phyloP scores from a whole-genome alignment of 305 asterid species.

The Euphrasia arctica region DNA sequence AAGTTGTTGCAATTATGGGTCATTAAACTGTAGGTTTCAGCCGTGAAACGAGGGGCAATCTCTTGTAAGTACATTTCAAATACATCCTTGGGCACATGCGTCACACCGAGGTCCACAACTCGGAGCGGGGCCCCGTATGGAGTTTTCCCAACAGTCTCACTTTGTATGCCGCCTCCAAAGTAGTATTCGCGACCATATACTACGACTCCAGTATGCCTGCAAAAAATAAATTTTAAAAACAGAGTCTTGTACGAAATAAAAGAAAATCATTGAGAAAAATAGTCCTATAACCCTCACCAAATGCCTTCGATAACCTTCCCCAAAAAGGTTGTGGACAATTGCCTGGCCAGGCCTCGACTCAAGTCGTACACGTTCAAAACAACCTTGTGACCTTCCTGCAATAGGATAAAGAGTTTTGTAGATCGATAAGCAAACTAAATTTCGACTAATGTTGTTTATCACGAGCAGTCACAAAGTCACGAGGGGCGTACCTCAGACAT shows the following conservation, averaged over 20 bases:
- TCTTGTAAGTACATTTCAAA: conserved; percentile 79
- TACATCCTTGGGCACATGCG: conserved; percentile 89
- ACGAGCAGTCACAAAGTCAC: background rate
- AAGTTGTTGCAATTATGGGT: conserved; percentile 93
- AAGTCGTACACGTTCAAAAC: conserved; percentile 79
- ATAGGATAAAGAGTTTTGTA: conserved; percentile 3
- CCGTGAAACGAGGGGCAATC: conserved; percentile 80
- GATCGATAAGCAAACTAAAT: background rate
- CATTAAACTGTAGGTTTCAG: conserved; percentile 74
- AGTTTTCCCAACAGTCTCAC: conserved; percentile 63
- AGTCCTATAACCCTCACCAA: conserved; percentile 49
- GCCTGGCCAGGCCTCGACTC: conserved; percentile 95
- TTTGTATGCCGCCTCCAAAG: conserved; percentile 92
- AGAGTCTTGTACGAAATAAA: no score
- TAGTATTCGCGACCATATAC: conserved; percentile 88
- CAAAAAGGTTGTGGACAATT: conserved; percentile 69
- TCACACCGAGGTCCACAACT: conserved; percentile 75
- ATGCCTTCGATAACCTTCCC: conserved; percentile 92
- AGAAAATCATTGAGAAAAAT: background rate
- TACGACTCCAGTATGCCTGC: conserved; percentile 95
- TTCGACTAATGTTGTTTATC: conserved; percentile 12
- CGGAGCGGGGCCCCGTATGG: conserved; percentile 83
- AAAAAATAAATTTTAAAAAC: background rate
- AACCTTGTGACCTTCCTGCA: conserved; percentile 82
- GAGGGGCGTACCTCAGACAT: conserved; percentile 64